Base-by-base conservation (phyloP, 495 filamentous ascomycete genomes). In the Podospora appendiculata region DNA sequence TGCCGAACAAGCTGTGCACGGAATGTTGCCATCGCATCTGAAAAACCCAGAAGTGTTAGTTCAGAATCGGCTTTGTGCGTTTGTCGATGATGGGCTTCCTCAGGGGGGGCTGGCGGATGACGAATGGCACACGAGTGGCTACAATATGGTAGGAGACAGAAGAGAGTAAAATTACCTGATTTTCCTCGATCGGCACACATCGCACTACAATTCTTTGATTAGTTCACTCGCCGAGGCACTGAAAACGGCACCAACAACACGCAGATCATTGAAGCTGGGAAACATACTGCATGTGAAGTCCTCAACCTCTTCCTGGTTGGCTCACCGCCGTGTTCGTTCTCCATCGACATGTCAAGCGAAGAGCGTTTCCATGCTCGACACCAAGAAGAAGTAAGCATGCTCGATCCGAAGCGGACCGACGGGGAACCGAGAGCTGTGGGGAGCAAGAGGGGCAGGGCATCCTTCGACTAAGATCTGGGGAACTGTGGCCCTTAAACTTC, bases 21-120 rank as follows among this genome's bases (percentile, higher is more conserved):
- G 67, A 7, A 53, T 56, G 25, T 61, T 59, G 5, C 67, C 67
- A 56, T 70, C 63, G 44, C 67, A 69, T 66, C 65, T 60, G 16
- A 14, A 11, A 13, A 8, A 14, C 14, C 6, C 34, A 32, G 45
- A 47, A 16, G 17, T 2, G 6, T 39, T 49, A 13, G 36, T 49
- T 47, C 9, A 32, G 13, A n/a, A 13, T 14, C 33, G 18, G 6
- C 13, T n/a, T 16, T 13, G 45, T n/a, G 33, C 11, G 13, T 33
- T 33, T 47, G 48, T 17, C 36, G 14, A 32, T 18, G 38, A 16
- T 25, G 25, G 25, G 25, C 25, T 25, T 2, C 5, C 25, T 25
- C 5, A 2, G 5, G 5, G 25, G 25, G 25, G 25, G 25, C 25
- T 25, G 25, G 5, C 5, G 25, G 5, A 25, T 25, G 2, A 2